Evolutionary conservation across 2,329 filamentous ascomycete species (phyloP), one percentile per base, ranked within the genome.

Genomic region (Cordyceps militaris): DNA sequence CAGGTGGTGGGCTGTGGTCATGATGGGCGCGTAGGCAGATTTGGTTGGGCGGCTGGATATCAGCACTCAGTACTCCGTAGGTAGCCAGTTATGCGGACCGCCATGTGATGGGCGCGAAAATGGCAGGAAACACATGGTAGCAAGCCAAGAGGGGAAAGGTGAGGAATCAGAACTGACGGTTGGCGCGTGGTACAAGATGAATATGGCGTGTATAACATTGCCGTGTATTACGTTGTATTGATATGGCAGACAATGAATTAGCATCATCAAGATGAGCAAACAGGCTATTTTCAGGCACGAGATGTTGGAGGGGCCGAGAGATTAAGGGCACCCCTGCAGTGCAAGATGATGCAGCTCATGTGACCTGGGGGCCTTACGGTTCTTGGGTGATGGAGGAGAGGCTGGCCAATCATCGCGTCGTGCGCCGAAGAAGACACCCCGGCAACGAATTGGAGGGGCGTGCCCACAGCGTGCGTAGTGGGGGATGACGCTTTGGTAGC

Each of bases 391-490:
- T 5, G 6, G 38, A n/a, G 19, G 14, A 43, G 24, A 16, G n/a
- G 7, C 24, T 42, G 36, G 54, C 53, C 43, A 48, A 49, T 56
- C 43, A 34, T 28, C 24, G 46, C 46, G 24, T 19, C 24, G 11
- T 19, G 10, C 16, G 38, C 21, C 9, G 8, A 47, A 47, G 14
- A 3, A 30, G 26, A 42, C 46, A 38, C 55, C 55, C 26, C 26
- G 46, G 46, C 55, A 49, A 51, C 55, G 46, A 42, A 23, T 26
- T 32, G 28, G 36, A 30, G 44, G 55, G 55, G 55, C 44, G 55
- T 57, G 55, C 14, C 16, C 14, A 16, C 34, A 36, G 34, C n/a
- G n/a, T 16, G 28, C 48, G 53, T 19, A 14, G 38, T 28, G 26
- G 46, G 24, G 46, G 51, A 47, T 21, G 4, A 19, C 44, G 24